A percentile compares a stretch with the other conserved stretches of the same genome.
phyloP scores from a whole-genome alignment of 352 stramenopile species.

The Nannochloropsis limnetica region DNA sequence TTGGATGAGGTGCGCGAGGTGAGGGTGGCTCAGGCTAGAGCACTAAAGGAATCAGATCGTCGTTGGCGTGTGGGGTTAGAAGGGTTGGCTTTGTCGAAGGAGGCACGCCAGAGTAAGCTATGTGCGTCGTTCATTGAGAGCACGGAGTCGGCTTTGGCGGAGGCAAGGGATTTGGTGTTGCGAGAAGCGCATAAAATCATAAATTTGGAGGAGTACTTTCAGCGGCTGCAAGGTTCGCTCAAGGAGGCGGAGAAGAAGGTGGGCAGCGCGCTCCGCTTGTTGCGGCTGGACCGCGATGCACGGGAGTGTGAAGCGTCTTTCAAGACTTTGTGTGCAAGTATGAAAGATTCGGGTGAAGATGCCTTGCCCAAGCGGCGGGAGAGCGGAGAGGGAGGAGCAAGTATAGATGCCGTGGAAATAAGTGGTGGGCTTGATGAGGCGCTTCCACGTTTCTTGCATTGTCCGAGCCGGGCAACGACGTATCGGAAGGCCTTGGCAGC shows the following conservation, averaged over 20 bases:
- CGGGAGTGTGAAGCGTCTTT: not conserved
- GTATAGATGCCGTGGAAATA: not conserved
- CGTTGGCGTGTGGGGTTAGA: not conserved
- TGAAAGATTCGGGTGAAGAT: conserved; percentile 4
- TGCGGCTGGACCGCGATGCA: not conserved
- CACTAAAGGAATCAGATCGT: not conserved
- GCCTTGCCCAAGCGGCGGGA: not conserved
- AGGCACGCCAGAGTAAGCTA: not conserved
- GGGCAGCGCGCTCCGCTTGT: not conserved
- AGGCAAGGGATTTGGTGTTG: not conserved
- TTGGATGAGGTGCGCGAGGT: conserved; percentile 3
- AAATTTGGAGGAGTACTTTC: conserved; percentile 25
- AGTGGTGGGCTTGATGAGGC: not conserved
- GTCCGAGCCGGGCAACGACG: not conserved
- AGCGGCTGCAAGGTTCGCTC: not conserved
- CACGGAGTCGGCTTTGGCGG: not conserved
- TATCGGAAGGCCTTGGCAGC: not conserved
- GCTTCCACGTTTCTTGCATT: not conserved
- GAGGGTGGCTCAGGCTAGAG: not conserved
- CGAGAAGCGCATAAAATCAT: conserved; percentile 7
- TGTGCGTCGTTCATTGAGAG: conserved; percentile 21
- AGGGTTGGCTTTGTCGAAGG: not conserved
- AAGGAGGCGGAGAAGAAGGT: not conserved
- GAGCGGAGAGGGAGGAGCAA: not conserved
- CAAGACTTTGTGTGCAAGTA: not conserved